A percentile compares a stretch with the other conserved stretches of the same genome.
Evolutionary conservation across 148 eudicot species (phyloP).

Genomic region (Nepenthes mirabilis): DNA sequence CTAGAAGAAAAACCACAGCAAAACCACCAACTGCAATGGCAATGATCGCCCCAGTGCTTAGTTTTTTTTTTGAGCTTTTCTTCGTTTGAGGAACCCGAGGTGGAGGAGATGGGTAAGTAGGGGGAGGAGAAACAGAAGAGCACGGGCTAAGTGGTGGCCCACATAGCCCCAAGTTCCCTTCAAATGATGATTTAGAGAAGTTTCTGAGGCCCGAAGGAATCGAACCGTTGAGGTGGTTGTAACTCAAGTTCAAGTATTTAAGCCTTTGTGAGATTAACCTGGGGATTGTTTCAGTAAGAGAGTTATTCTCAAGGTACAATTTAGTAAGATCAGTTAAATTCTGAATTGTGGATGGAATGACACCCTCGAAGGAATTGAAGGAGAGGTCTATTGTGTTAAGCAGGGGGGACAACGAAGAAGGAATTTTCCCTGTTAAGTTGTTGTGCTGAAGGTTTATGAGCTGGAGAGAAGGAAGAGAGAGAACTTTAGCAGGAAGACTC

Average conservation of each 20-base stretch:
- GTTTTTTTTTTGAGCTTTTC: slow-evolving; percentile 18
- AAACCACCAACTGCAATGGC: slow-evolving; percentile 44
- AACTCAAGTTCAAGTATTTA: slow-evolving; percentile 44
- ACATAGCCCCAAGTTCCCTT: slow-evolving; percentile 61
- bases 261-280: slow-evolving; percentile 29
- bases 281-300: slow-evolving; percentile 60
- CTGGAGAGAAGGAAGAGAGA: slow-evolving; percentile 62
- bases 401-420: slow-evolving; percentile 44
- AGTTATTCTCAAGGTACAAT: slow-evolving; percentile 58
- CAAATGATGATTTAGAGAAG: slow-evolving; percentile 59
- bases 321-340: slow-evolving; percentile 45
- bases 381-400: slow-evolving; percentile 57
- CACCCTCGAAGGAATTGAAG: slow-evolving; percentile 60
- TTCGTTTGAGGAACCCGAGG: slow-evolving; percentile 18
- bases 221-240: slow-evolving; percentile 69
- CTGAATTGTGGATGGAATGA: slow-evolving; percentile 47
- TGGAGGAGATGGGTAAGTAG: slow-evolving; percentile 30
- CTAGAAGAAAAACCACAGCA: slow-evolving; percentile 22
- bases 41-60: slow-evolving; percentile 34
- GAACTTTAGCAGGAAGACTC: slow-evolving; percentile 52
- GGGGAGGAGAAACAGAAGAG: slow-evolving; percentile 29
- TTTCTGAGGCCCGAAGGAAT: slow-evolving; percentile 46
- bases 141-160: slow-evolving; percentile 57
- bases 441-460: slow-evolving; percentile 54
- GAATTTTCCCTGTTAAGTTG: slow-evolving; percentile 63